Conservation (phyloP, 2,329 filamentous ascomycete genomes). For the Xylaria sp. region DNA sequence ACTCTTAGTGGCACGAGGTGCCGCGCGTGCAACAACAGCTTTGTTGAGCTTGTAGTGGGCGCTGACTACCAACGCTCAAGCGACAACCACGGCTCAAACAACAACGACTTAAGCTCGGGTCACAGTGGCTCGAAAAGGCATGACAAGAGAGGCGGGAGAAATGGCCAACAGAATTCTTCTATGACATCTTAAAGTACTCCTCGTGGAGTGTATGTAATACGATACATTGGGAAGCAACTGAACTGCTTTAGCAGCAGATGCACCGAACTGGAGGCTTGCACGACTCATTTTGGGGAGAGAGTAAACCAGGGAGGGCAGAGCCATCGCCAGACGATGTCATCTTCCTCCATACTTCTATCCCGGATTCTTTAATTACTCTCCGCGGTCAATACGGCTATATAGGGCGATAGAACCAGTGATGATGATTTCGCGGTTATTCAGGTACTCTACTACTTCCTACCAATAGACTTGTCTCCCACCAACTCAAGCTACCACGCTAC, state of each 20-base stretch:
- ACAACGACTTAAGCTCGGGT: neutral
- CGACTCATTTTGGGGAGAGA: neutral
- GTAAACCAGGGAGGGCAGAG: neutral
- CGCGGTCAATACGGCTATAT: neutral
- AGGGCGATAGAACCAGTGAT: neutral
- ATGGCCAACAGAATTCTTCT: constrained; percentile 20
- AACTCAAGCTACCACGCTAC: neutral
- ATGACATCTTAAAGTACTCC: constrained; percentile 18
- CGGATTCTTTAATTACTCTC: neutral
- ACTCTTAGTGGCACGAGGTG: constrained; percentile 12
- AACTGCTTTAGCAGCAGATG: neutral
- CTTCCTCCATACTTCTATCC: neutral
- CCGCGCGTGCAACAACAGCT: constrained; percentile 19
- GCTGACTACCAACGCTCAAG: constrained; percentile 14
- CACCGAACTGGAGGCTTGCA: neutral
- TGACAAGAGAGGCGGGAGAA: constrained; percentile 23
- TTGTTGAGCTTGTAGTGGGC: constrained; percentile 19
- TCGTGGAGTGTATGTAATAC: neutral
- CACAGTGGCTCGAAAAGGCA: constrained; percentile 8
- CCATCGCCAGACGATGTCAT: neutral
- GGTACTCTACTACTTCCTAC: neutral
- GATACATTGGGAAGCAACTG: neutral
- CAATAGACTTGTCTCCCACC: neutral
- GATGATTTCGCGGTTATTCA: neutral
- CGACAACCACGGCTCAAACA: neutral